Evolutionary conservation across 2,329 filamentous ascomycete genomes (phyloP), one percentile per base, ranked within the genome.

Genomic region (Exophiala bonariae): DNA sequence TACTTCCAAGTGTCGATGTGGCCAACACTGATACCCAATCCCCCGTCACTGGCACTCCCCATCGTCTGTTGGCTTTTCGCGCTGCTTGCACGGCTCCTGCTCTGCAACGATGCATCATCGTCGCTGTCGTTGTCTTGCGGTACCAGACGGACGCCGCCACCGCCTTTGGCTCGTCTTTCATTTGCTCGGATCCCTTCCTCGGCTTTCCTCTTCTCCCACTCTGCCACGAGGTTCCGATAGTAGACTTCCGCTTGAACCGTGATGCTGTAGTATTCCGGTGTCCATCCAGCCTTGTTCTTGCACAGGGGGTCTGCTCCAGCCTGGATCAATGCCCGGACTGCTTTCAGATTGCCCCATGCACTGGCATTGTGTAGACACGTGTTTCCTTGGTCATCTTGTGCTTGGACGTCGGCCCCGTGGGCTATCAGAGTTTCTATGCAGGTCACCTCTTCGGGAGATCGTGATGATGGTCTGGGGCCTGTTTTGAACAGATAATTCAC

Each of bases 301-400:
- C 80, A 81, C 44, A 85, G 76, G 0, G 87, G 80, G 57, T 90
- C 85, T 0, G 89, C 88, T 9, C 89, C 89, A 1, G 87, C 87
- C 3, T 86, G 83, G 10, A 95, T 75, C 43, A 95, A 73, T 28
- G 89, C 86, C 34, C 89, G 77, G 44, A 95, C 70, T 1, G 88
- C 86, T 44, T 90, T 81, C 36, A 95, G 67, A 58, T 92, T 86
- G 1, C 89, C 89, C 60, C 87, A 87, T 36, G 86, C 86, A 60
- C 83, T 89, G 10, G 90, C 90, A 69, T 93, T 90, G 68, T 95
- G 89, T 34, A 95, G 73, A 0, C 89, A 87, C 2, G 89, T 95
- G 63, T 95, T 93, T n/a, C 89, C 89, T 48, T 86, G 79, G 1
- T 76, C 61, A 61, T 95, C 89, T 3, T 76, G 73, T 22, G 76